A percentile compares a stretch with the other conserved stretches of the same genome.
Conservation (phyloP, 208 protist genomes). For the Porcisia hertigi region DNA sequence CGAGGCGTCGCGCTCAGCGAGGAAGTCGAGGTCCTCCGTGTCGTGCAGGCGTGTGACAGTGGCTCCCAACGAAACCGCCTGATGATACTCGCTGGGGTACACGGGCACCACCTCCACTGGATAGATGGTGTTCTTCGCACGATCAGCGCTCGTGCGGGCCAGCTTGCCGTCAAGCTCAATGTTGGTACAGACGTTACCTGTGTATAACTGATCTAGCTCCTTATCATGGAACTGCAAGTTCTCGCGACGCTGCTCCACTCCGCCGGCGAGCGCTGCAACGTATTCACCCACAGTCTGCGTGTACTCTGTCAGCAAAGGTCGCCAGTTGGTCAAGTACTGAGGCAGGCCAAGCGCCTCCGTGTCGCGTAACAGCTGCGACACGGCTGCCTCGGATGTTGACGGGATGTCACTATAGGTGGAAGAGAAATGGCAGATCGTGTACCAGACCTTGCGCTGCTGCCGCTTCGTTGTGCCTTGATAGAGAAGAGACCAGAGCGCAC, state of each 20-base stretch:
- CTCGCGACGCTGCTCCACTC: constrained; percentile 45
- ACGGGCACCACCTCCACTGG: constrained; percentile 78
- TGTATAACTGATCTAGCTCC: constrained; percentile 61
- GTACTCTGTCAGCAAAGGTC: constrained; percentile 42
- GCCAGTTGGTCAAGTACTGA: constrained; percentile 19
- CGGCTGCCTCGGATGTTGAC: constrained; percentile 8
- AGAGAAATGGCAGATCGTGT: constrained; percentile 73
- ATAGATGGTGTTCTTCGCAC: constrained; percentile 50
- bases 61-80: constrained; percentile 26
- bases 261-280: constrained; percentile 34
- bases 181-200: constrained; percentile 48
- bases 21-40: constrained; percentile 35
- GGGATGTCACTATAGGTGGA: constrained; percentile 42
- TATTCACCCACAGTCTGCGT: constrained; percentile 31
- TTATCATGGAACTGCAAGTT: constrained; percentile 62
- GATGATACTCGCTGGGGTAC: constrained; percentile 57
- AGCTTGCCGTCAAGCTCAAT: constrained; percentile 46
- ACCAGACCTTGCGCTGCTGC: constrained; percentile 72
- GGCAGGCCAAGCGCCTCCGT: constrained; percentile 19
- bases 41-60: constrained; percentile 19
- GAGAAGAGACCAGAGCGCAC: constrained; percentile 52
- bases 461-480: constrained; percentile 36
- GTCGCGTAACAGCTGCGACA: constrained; percentile 31
- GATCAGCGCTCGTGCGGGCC: constrained; percentile 42
- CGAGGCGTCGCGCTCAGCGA: constrained; percentile 52